Conservation (phyloP, 306 rosid species). For the Fagus crenata region DNA sequence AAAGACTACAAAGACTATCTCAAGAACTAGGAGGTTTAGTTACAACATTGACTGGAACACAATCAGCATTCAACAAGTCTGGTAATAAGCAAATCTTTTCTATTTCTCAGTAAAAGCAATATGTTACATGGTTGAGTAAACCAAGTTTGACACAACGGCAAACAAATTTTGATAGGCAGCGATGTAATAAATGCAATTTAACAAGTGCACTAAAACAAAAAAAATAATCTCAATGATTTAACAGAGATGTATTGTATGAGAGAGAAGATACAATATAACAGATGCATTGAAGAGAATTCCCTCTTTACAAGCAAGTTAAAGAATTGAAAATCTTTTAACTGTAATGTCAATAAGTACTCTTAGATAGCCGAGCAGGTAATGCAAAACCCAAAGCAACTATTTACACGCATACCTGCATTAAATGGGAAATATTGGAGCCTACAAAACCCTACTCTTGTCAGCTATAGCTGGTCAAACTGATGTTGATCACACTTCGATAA, state of each 20-base stretch:
- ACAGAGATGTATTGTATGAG: neutral
- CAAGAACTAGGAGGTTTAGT: neutral
- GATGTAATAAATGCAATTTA: neutral
- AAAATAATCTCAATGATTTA: neutral
- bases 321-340: slow-evolving; percentile 19
- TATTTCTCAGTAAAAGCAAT: neutral
- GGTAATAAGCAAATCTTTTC: neutral
- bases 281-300: slow-evolving; percentile 24
- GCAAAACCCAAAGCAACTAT: slow-evolving; percentile 35
- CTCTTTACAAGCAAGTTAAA: slow-evolving; percentile 13
- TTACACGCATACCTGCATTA: slow-evolving; percentile 41
- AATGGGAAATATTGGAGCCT: slow-evolving; percentile 19
- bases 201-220: neutral
- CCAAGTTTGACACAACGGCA: neutral
- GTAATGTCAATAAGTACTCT: slow-evolving; percentile 5
- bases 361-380: slow-evolving; percentile 24
- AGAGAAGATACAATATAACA: neutral
- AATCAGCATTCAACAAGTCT: neutral
- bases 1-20: neutral
- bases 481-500: slow-evolving; percentile 35
- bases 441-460: slow-evolving; percentile 33
- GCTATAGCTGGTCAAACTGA: slow-evolving; percentile 28
- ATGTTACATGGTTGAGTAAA: neutral
- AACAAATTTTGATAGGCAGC: neutral
- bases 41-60: neutral